A percentile compares a stretch with the other conserved stretches of the same genome.
phyloP scores from a whole-genome alignment of 495 filamentous ascomycete species.

The Podospora tetraspora region DNA sequence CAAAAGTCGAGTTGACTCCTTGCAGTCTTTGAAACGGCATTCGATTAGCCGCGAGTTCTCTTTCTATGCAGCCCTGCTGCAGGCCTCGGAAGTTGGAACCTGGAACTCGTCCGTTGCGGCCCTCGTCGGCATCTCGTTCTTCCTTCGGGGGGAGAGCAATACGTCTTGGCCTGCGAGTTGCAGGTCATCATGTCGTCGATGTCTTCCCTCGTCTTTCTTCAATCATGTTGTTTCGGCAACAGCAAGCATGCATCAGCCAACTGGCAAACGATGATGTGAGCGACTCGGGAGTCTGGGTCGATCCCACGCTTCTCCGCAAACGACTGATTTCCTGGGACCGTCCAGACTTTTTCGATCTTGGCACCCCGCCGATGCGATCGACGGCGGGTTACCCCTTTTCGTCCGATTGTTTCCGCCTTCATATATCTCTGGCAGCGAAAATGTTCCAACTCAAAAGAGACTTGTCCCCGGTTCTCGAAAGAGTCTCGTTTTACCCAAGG shows the following conservation, averaged over 20 bases:
- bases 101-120: neutral
- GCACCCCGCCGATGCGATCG: constrained; percentile 14
- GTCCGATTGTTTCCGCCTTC: neutral
- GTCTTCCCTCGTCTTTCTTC: neutral
- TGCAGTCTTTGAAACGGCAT: constrained; percentile 17
- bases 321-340: neutral
- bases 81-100: neutral
- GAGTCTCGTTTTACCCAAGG: neutral
- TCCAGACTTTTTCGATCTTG: constrained; percentile 12
- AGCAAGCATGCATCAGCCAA: neutral
- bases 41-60: constrained; percentile 20
- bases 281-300: neutral
- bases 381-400: neutral
- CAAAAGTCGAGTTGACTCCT: neutral
- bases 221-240: neutral
- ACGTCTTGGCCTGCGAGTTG: neutral
- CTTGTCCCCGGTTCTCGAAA: neutral
- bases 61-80: constrained; percentile 18
- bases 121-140: neutral
- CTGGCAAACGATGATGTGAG: constrained; percentile 1
- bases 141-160: neutral
- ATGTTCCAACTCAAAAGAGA: neutral
- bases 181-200: neutral
- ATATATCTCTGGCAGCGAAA: neutral
- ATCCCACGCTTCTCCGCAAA: neutral